Base-by-base conservation (phyloP, 2,329 filamentous ascomycete species). In the Cephalotrichum gorgonifer region DNA sequence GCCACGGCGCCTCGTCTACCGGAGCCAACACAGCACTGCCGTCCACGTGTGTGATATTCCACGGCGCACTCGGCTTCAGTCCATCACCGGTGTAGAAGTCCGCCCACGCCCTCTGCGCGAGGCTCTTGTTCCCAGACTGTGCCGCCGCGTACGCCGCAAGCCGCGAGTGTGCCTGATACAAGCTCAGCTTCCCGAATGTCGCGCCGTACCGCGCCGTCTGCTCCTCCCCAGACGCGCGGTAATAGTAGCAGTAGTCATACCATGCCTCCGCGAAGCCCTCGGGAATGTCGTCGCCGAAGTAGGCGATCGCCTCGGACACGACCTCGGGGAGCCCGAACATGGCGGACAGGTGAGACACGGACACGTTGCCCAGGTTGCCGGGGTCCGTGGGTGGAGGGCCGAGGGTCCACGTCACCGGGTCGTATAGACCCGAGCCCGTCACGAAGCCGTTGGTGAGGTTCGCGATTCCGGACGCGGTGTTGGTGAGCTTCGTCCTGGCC, bases 221-320 rank as follows among this genome's bases (percentile, higher is more conserved):
- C 60, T 79, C 75, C 0, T 62, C 68, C 0, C 61, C 59, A 0
- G 66, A 56, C 0, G 75, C 77, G 8, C 67, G 65, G 55, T 77
- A 82, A 60, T 78, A 79, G 57, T 73, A 74, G 56, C 75, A 78
- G 60, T 82, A 82, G 45, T 81, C 78, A 2, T 80, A 61, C 71
- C 76, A 82, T 0, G 71, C 75, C 6, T 72, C 59, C 44, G 73
- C 65, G 57, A 82, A 80, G 0, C 69, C 69, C 8, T 64, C 55
- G 0, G 76, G 74, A 0, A 70, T 53, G 2, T 72, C 67, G 1
- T 66, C 63, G 2, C 65, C 69, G 14, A 67, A 70, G 55, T 75
- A 71, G 43, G 76, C 69, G 2, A 76, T 63, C 2, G 79, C 55
- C 53, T 82, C 77, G 0, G 77, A 72, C 8, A 78, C 64, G 2